Evolutionary conservation across 768 basidiomycete species (phyloP).

Genomic region (Agaricus sinodeliciosus): DNA sequence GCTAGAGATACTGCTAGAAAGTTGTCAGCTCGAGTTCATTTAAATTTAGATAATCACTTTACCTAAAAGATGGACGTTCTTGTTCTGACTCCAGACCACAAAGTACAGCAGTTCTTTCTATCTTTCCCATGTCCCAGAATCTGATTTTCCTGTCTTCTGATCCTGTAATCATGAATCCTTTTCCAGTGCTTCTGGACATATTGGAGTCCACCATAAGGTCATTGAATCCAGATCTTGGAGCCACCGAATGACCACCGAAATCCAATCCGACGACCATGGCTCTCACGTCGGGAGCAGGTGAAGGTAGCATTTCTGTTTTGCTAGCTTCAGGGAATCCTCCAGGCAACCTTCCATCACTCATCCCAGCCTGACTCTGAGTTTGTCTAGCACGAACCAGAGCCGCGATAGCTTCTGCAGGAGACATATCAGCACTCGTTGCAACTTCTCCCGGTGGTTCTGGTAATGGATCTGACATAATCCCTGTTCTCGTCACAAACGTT

Average conservation of each 20-base stretch:
- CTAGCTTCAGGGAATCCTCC: background rate
- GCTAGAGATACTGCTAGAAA: constrained; percentile 25
- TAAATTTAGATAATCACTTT: constrained; percentile 7
- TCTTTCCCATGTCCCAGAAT: constrained; percentile 77
- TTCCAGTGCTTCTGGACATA: constrained; percentile 29
- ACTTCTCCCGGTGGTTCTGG: constrained; percentile 47
- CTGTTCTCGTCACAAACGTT: constrained; percentile 58
- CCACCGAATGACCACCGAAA: constrained; percentile 62
- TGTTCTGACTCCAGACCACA: constrained; percentile 72
- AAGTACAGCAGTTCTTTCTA: constrained; percentile 70
- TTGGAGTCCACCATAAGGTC: constrained; percentile 34
- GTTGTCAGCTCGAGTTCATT: background rate
- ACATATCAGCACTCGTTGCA: constrained; percentile 51
- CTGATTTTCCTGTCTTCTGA: constrained; percentile 87
- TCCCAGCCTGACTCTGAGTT: constrained; percentile 9
- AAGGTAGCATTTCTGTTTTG: constrained; percentile 24
- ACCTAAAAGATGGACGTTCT: constrained; percentile 79
- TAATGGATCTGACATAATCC: constrained; percentile 37
- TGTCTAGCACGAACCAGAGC: constrained; percentile 56
- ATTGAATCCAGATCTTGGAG: constrained; percentile 46
- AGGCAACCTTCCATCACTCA: constrained; percentile 16
- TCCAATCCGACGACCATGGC: constrained; percentile 67
- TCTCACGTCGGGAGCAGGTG: constrained; percentile 61
- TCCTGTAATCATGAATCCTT: constrained; percentile 80
- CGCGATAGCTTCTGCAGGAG: constrained; percentile 70